phyloP scores from a whole-genome alignment of 805 yeast species.

The Cephaloascus albidus region DNA sequence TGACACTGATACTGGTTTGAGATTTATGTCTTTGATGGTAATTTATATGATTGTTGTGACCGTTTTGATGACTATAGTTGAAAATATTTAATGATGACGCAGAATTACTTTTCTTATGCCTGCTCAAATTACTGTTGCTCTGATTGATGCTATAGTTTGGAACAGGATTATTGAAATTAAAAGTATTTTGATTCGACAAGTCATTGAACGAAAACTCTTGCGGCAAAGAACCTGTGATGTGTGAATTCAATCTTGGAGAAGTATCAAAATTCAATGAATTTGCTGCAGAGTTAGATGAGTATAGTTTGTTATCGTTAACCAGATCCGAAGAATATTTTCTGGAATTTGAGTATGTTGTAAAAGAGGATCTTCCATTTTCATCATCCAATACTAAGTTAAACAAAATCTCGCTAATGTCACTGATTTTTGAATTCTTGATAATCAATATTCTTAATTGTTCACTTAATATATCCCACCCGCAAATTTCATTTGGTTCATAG shows the following conservation, averaged over 20 bases:
- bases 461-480: slow-evolving; percentile 54
- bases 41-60: not conserved
- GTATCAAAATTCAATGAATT: not conserved
- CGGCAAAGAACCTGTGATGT: not conserved
- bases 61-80: not conserved
- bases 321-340: not conserved
- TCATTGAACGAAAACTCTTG: not conserved
- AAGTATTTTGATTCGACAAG: not conserved
- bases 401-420: slow-evolving; percentile 43
- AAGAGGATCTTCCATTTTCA: slow-evolving; percentile 26
- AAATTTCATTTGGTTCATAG: slow-evolving; percentile 54
- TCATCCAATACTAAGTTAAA: slow-evolving; percentile 47
- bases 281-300: not conserved
- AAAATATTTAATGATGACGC: not conserved
- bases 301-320: not conserved
- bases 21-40: not conserved
- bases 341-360: not conserved
- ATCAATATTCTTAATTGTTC: slow-evolving; percentile 47
- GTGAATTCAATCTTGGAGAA: not conserved
- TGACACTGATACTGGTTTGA: slow-evolving; percentile 3
- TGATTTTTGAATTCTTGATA: slow-evolving; percentile 39
- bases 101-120: not conserved
- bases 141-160: not conserved
- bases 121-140: not conserved
- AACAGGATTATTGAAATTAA: not conserved